phyloP scores from a whole-genome alignment of 1,284 basidiomycete species.

The Xerocomus minutiporus region DNA sequence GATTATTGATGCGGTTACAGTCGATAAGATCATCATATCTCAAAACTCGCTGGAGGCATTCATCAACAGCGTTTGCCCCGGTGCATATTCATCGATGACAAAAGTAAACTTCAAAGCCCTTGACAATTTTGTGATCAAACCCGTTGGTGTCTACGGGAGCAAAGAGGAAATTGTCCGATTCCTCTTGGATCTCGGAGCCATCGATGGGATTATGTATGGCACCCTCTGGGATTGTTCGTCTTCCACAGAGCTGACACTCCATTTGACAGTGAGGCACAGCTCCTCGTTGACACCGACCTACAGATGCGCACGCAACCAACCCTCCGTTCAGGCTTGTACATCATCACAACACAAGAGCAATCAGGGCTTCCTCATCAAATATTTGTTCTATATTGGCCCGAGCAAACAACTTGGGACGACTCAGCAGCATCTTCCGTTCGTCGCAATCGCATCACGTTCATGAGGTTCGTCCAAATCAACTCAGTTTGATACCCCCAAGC shows the following conservation, averaged over 20 bases:
- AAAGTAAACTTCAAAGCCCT: constrained; percentile 50
- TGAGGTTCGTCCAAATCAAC: constrained; percentile 41
- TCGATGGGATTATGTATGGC: constrained; percentile 39
- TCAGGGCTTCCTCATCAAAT: constrained; percentile 24
- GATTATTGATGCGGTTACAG: constrained; percentile 25
- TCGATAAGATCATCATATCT: constrained; percentile 56
- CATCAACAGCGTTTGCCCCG: constrained; percentile 42
- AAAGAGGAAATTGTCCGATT: constrained; percentile 46
- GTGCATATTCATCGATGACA: constrained; percentile 46
- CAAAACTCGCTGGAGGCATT: constrained; percentile 42
- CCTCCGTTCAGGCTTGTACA: constrained; percentile 51
- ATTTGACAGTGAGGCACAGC: constrained; percentile 15
- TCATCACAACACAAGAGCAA: constrained; percentile 25
- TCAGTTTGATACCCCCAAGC: not conserved
- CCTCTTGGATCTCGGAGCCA: constrained; percentile 32
- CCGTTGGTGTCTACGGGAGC: constrained; percentile 55
- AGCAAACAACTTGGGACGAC: constrained; percentile 57
- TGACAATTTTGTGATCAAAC: constrained; percentile 41
- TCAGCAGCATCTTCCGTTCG: constrained; percentile 40
- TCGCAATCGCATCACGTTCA: constrained; percentile 56
- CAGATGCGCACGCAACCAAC: constrained; percentile 23
- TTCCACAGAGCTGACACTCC: not conserved
- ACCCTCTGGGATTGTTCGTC: not conserved
- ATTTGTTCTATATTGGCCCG: constrained; percentile 58
- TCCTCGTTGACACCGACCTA: constrained; percentile 22